A percentile compares a stretch with the other conserved stretches of the same genome.
phyloP scores from a whole-genome alignment of 306 rosid genomes.

The Comarum palustre region DNA sequence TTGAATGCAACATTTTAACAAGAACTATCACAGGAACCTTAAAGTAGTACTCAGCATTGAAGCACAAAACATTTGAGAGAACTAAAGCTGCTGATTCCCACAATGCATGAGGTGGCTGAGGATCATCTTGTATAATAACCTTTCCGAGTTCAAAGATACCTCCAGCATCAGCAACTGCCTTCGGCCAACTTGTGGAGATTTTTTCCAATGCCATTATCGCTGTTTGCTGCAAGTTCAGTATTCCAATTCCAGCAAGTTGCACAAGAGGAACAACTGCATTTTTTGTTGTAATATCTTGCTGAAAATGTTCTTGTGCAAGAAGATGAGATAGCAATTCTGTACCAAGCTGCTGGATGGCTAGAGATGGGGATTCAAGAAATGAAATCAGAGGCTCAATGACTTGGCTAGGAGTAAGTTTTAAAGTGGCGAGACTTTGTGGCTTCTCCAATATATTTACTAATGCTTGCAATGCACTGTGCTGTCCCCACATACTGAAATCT shows the following conservation, averaged over 20 bases:
- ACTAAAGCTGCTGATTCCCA: conserved; percentile 98
- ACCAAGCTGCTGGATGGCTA: conserved; percentile 97
- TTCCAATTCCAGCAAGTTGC: conserved; percentile 97
- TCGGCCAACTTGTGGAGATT: conserved; percentile 86
- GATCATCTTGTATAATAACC: conserved; percentile 94
- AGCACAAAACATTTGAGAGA: conserved; percentile 75
- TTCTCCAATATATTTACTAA: conserved; percentile 96
- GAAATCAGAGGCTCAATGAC: conserved; percentile 88
- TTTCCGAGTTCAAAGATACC: conserved; percentile 93
- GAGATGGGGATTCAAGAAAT: conserved; percentile 90
- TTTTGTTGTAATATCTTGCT: conserved; percentile 91
- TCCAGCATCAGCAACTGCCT: conserved; percentile 96
- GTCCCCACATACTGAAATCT: conserved; percentile 94
- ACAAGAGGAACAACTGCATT: conserved; percentile 94
- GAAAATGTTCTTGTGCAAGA: conserved; percentile 93
- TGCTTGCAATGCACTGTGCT: conserved; percentile 97
- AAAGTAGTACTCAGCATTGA: conserved; percentile 75
- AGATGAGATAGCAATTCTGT: conserved; percentile 91
- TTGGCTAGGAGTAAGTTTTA: conserved; percentile 91
- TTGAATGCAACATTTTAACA: conserved; percentile 85
- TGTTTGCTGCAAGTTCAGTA: conserved; percentile 87
- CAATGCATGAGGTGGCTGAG: conserved; percentile 82
- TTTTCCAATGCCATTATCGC: conserved; percentile 88
- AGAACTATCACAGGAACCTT: conserved; percentile 95
- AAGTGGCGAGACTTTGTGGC: conserved; percentile 89